Evolutionary conservation across 139 green algal species (phyloP), one percentile per base, ranked within the genome.

Genomic region (Chloropicon primus): DNA sequence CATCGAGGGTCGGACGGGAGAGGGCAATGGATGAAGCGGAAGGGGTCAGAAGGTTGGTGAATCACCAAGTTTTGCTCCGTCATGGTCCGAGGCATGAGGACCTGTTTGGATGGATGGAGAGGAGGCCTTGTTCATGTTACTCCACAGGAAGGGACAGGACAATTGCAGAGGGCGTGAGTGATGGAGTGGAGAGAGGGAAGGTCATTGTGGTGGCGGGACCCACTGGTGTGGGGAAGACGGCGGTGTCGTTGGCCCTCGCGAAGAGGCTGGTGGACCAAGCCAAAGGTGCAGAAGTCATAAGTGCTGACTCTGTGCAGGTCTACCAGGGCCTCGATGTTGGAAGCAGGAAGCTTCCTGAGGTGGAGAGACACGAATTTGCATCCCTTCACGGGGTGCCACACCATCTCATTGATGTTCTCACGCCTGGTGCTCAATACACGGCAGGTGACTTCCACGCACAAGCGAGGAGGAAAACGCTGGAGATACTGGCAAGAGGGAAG

Each of bases 321-420:
- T 81, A 78, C 21, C 21, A 28, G 2, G 72, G 23, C 3, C 53
- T 81, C 17, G 72, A 81, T 74, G 78, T 81, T n/a, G 78, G 78
- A 3, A 72, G 72, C 28, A n/a, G 22, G 17, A 81, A 81, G 22
- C 24, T 81, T 1, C 21, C 71, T 1, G 25, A 23, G 17, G 22
- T 29, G 22, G 62, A 80, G 27, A 27, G 72, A 23, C 21, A 22
- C 1, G 41, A 62, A 17, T 17, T 5, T 5, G 41, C 41, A 62
- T n/a, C 10, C 10, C 41, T 62, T 5, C 10, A 62, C 10, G 10
- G 41, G 41, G 41, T 76, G 0, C 25, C 28, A 23, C 72, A 81
- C 10, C 78, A 81, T 73, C n/a, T 74, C 0, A 26, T 81, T 2
- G 78, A 81, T 25, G 27, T 81, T 0, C 21, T 28, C 10, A 22